phyloP scores from a whole-genome alignment of 1,284 basidiomycete species.

The Cutaneotrichosporon curvatum region DNA sequence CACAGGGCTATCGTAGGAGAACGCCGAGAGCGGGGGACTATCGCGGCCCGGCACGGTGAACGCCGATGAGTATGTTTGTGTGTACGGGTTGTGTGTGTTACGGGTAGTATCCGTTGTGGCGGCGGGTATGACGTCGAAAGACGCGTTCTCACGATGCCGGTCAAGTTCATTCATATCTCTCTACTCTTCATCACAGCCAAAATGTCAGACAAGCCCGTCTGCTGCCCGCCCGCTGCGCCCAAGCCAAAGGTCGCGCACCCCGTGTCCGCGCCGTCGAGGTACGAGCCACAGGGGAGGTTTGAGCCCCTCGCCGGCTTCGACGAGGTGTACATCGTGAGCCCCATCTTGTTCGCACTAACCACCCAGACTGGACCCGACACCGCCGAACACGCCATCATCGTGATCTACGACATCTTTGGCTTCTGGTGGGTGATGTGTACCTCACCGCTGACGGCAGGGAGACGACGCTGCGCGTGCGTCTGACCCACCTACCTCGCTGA shows the following conservation, averaged over 20 bases:
- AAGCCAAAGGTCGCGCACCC: constrained; percentile 33
- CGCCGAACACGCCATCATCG: constrained; percentile 33
- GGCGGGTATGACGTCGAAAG: no score
- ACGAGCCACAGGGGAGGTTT: constrained; percentile 24
- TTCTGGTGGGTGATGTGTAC: constrained; percentile 27
- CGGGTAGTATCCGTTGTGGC: no score
- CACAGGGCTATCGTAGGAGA: no score
- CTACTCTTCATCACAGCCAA: no score
- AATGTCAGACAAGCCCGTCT: constrained; percentile 10
- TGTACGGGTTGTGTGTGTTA: no score
- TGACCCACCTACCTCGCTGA: no score
- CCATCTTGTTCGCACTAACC: no score
- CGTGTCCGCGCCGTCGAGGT: constrained; percentile 16
- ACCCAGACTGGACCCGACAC: constrained; percentile 33
- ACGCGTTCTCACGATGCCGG: no score
- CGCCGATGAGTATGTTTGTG: no score
- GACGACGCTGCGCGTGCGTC: constrained; percentile 30
- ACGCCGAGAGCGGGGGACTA: no score
- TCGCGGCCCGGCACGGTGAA: no score
- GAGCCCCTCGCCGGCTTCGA: constrained; percentile 26
- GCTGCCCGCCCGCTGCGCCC: constrained; percentile 31
- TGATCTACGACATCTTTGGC: constrained; percentile 43
- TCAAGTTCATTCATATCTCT: no score
- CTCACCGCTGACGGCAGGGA: constrained; percentile 26
- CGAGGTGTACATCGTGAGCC: constrained; percentile 36